phyloP scores from a whole-genome alignment of 2,329 filamentous ascomycete genomes.

The Aspergillus thermomutatus region DNA sequence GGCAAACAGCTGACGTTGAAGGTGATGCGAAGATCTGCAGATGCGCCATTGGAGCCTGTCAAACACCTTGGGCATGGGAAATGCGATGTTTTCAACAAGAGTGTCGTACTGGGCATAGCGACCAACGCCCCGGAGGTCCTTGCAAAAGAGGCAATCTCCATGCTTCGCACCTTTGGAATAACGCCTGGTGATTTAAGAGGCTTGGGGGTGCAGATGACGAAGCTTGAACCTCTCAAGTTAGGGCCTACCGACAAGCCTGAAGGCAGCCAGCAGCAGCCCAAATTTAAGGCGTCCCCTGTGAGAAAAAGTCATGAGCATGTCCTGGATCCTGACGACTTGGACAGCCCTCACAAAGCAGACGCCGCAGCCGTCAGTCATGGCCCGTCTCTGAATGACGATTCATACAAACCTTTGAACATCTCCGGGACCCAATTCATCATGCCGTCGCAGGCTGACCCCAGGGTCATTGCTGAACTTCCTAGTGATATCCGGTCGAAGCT shows the following conservation, averaged over 20 bases:
- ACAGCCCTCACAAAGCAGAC: slow-evolving; percentile 40
- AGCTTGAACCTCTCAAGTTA: slow-evolving; percentile 73
- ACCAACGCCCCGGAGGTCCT: slow-evolving; percentile 72
- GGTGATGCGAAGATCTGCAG: slow-evolving; percentile 80
- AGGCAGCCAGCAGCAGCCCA: slow-evolving; percentile 74
- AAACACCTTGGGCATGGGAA: slow-evolving; percentile 95
- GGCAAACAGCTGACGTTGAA: slow-evolving; percentile 90
- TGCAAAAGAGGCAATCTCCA: slow-evolving; percentile 77
- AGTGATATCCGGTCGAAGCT: slow-evolving; percentile 76
- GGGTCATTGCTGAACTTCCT: slow-evolving; percentile 79
- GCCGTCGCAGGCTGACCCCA: slow-evolving; percentile 73
- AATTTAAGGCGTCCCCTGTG: slow-evolving; percentile 57
- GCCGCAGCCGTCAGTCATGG: slow-evolving; percentile 27
- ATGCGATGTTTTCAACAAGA: slow-evolving; percentile 93
- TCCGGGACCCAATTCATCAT: slow-evolving; percentile 89
- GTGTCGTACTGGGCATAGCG: slow-evolving; percentile 73
- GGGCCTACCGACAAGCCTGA: slow-evolving; percentile 53
- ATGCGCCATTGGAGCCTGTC: slow-evolving; percentile 84
- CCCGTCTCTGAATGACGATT: slow-evolving; percentile 32
- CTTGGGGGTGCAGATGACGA: slow-evolving; percentile 89
- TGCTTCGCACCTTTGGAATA: slow-evolving; percentile 77
- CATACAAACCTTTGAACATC: slow-evolving; percentile 68
- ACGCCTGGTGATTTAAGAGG: slow-evolving; percentile 91
- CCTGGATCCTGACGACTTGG: slow-evolving; percentile 49
- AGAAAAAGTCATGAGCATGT: slow-evolving; percentile 19